Base-by-base conservation (phyloP, 2,329 filamentous ascomycete genomes). In the Aspergillus sp. region DNA sequence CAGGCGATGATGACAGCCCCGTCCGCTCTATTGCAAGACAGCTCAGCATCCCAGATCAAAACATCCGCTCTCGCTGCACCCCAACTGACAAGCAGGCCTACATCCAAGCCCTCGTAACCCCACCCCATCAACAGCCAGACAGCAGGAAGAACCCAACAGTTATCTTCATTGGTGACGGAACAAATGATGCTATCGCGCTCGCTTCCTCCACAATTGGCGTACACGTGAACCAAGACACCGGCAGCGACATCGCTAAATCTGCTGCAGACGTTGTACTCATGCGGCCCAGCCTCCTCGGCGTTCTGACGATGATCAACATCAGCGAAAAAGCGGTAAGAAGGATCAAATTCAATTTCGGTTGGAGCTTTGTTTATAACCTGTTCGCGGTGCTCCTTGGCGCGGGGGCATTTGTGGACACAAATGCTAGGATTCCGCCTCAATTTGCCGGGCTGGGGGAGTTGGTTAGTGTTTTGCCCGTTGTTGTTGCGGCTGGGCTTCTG, bases 81-180 rank as follows among this genome's bases (percentile, higher is more conserved):
- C 84, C 85, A 0, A 71, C 72, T 2, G 77, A 84, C 59, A 88
- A 88, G 64, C 76, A 79, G 22, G 67, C 72, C 2, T 87, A 86
- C 66, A 72, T 87, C 51, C 69, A 74, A 50, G 55, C 53, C 2
- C 69, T 81, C 44, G 60, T 66, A 9, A 17, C 18, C 3, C 1
- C 8, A 8, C 4, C n/a, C 3, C 13, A 52, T 20, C 36, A 41
- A 12, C 18, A 22, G 4, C 48, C 34, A 48, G 32, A 50, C 48
- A 1, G 52, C 48, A 1, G 22, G 41, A 59, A 62, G 38, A 48
- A 58, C n/a, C 66, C 62, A n/a, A 62, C 81, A 1, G 82, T 90
- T 17, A 71, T 92, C 5, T 93, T 93, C 71, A 82, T 84, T 50
- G 90, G 90, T 34, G 90, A 93, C 64, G 90, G 90, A 2, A 91